These are phyloP conservation scores for Heracleum sosnowskyi DNA, from an alignment of 129 eudicot species.

Conservation along the genomic window DNA sequence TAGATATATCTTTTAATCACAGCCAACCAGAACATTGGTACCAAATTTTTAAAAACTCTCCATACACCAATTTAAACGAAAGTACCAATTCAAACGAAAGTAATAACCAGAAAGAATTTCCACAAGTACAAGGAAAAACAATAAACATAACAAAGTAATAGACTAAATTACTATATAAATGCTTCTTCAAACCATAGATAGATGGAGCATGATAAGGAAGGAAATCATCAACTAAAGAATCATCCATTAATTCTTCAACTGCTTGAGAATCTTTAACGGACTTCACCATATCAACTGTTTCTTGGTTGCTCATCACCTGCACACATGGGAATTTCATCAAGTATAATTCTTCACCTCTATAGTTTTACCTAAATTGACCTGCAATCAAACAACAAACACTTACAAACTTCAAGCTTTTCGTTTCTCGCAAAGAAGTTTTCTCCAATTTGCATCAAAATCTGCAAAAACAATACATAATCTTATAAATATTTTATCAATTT, in stretches of 20 bases:
- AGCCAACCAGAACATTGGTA: not conserved
- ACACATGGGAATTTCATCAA: not conserved
- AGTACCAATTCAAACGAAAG: not conserved
- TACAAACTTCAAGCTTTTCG: too few species aligned
- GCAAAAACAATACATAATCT: too few species aligned
- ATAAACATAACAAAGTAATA: not conserved
- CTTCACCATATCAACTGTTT: slow-evolving; percentile 58
- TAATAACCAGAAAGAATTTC: not conserved
- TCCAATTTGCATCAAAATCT: too few species aligned
- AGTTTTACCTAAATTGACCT: too few species aligned
- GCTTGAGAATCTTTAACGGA: slow-evolving; percentile 40
- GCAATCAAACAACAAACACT: too few species aligned
- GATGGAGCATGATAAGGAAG: not conserved
- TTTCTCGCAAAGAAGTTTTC: too few species aligned
- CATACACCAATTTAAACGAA: not conserved
- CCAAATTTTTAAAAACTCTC: not conserved
- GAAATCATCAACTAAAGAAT: slow-evolving; percentile 6
- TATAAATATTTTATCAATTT: too few species aligned
- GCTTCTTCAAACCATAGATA: slow-evolving; percentile 12
- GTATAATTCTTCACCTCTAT: too few species aligned
- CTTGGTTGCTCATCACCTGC: slow-evolving; percentile 65
- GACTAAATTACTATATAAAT: not conserved
- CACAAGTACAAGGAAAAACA: not conserved
- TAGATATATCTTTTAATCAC: not conserved
- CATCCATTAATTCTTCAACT: slow-evolving; percentile 63